Base-by-base conservation (phyloP, 2,329 filamentous ascomycete species). In the Fusarium sulawesiense region DNA sequence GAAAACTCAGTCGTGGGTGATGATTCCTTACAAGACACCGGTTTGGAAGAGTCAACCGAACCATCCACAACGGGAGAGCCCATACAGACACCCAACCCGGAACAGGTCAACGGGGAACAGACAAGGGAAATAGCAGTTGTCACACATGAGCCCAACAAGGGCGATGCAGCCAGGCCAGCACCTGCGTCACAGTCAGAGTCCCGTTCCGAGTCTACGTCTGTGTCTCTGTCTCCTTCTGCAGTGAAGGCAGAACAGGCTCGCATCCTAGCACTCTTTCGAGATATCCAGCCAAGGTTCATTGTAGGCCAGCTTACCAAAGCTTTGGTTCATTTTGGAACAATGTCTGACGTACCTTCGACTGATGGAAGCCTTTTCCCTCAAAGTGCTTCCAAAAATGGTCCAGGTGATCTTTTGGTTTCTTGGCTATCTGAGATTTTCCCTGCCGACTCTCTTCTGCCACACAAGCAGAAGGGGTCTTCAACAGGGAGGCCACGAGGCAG, bases 361-460 rank as follows among this genome's bases (percentile, higher is more conserved):
- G 82, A 83, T 1, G 77, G 82, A 29, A 81, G 85, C 67, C 79
- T 77, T 4, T 90, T 90, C 55, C 88, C 88, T 3, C 80, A 82
- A 27, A 90, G 88, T 69, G 84, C 82, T 12, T 81, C 84, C 48
- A 82, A 82, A 14, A 89, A 89, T 73, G 88, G 88, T 5, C 79
- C 84, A 2, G 89, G 88, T 3, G 83, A 84, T 21, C 78, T 88
- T 13, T 87, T 91, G 62, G 82, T 91, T 30, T 85, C 86, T 21
- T 91, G 88, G 88, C 78, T 90, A 46, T 81, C 87, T 14, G 88
- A 91, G 73, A 88, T 91, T 56, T 91, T 91, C 64, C 88, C 88
- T 20, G 81, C 79, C 37, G 59, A 76, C 78, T 60, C 75, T 14
- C 32, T 37, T 23, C 37, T 61, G 29, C 42, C 41, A 14, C 20